Base-by-base conservation (phyloP, 1,284 basidiomycete species). In the Blastosporella zonata region DNA sequence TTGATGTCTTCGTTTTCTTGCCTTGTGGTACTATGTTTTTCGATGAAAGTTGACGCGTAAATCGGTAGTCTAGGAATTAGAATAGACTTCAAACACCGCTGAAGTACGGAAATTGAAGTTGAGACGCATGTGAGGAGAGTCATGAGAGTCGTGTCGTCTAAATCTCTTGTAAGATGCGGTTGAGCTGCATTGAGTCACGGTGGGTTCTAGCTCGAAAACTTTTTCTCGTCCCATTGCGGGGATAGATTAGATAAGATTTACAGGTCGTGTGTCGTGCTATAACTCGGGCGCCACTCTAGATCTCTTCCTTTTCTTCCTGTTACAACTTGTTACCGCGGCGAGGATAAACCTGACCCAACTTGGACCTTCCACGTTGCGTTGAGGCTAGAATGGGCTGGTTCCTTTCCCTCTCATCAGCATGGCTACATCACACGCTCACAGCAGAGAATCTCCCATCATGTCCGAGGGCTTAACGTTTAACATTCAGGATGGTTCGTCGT, bases 11-110 rank as follows among this genome's bases (percentile, higher is more conserved):
- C 47, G 7, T 33, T 42, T 33, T 55, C 52, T 41, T 55, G 33
- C 9, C 47, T 46, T 43, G 33, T 39, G 25, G 42, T n/a, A 34
- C 38, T 39, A 9, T 36, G 18, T 41, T 62, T 62, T 55, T 62
- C 60, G 40, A 47, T 49, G 38, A 55, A 40, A 28, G 22, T 20
- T 4, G 39, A 20, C 23, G 23, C 33, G n/a, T 18, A 21, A 25
- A 37, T 37, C 7, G 21, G 38, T 12, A 33, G n/a, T 29, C 37
- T 38, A 25, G 50, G 20, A 22, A 42, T 15, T 20, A 55, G 39
- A 29, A 45, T 10, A 27, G 54, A 36, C 18, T 41, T 22, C 6
- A 43, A 27, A 23, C 31, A 21, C 18, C 18, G 33, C 10, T 33
- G 34, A 38, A 49, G 41, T 25, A 15, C 21, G 13, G 18, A 43